A percentile compares a stretch with the other conserved stretches of the same genome.
These are phyloP conservation scores for Colletotrichum kahawae DNA, from an alignment of 2,329 filamentous ascomycete genomes.

Conservation along the genomic window DNA sequence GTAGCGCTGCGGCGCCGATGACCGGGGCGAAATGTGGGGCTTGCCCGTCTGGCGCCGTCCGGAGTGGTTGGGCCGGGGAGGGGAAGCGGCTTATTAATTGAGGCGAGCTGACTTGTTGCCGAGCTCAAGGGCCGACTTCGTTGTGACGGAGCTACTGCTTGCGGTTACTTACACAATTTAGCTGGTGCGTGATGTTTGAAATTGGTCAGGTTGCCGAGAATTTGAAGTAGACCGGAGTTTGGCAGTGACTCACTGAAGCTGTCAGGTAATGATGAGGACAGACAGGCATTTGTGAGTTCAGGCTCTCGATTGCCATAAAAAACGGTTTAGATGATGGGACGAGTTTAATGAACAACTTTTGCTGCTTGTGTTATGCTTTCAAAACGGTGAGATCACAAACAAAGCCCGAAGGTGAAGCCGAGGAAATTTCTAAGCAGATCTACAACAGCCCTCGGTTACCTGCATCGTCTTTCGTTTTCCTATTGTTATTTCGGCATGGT, in stretches of 20 bases:
- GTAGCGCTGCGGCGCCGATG: conserved; percentile 10
- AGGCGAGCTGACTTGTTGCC: background rate
- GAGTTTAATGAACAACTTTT: background rate
- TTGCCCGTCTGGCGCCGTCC: background rate
- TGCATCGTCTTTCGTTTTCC: background rate
- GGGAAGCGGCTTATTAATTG: background rate
- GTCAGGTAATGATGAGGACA: background rate
- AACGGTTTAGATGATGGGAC: background rate
- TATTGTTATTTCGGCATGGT: background rate
- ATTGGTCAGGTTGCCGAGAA: background rate
- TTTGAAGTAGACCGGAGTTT: background rate
- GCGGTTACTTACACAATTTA: background rate
- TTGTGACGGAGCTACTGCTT: background rate
- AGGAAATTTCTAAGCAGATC: background rate
- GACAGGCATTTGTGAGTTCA: background rate
- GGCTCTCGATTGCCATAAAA: background rate
- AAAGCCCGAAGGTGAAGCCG: background rate
- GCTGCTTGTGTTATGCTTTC: background rate
- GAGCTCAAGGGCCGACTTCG: background rate
- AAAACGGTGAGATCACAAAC: background rate
- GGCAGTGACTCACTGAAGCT: background rate
- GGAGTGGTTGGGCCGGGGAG: conserved; percentile 5
- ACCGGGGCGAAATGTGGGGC: conserved; percentile 1
- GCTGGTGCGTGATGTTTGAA: background rate
- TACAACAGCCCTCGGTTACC: background rate